These are phyloP conservation scores for Serendipita sp. DNA, from an alignment of 768 basidiomycete genomes.

Conservation along the genomic window DNA sequence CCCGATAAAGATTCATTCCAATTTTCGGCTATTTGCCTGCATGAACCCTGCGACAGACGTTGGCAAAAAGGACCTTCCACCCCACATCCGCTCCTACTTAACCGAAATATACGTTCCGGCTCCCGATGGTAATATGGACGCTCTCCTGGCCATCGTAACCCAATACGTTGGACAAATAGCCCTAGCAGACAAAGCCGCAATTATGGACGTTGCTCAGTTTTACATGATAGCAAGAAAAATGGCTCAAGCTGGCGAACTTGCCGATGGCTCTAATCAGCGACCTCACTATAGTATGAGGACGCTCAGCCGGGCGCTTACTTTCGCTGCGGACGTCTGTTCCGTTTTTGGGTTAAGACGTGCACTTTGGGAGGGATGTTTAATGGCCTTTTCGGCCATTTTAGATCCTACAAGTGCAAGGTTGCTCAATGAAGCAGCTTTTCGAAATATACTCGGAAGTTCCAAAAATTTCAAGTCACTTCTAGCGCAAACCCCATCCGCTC, in stretches of 20 bases:
- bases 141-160: slow-evolving; percentile 65
- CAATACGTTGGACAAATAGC: slow-evolving; percentile 79
- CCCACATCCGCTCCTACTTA: slow-evolving; percentile 77
- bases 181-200: slow-evolving; percentile 67
- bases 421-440: slow-evolving; percentile 53
- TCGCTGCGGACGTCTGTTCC: slow-evolving; percentile 66
- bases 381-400: slow-evolving; percentile 95
- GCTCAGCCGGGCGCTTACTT: slow-evolving; percentile 73
- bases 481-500: slow-evolving; percentile 45
- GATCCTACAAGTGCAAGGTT: slow-evolving; percentile 50
- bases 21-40: slow-evolving; percentile 93
- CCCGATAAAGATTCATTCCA: slow-evolving; percentile 76
- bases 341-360: slow-evolving; percentile 68
- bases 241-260: slow-evolving; percentile 56
- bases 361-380: slow-evolving; percentile 90
- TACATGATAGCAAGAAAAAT: slow-evolving; percentile 67
- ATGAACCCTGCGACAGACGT: slow-evolving; percentile 99
- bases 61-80: slow-evolving; percentile 92
- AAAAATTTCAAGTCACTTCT: slow-evolving; percentile 66
- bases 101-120: slow-evolving; percentile 93
- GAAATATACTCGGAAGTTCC: slow-evolving; percentile 61
- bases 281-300: slow-evolving; percentile 98
- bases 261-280: slow-evolving; percentile 81
- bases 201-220: slow-evolving; percentile 86
- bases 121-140: slow-evolving; percentile 83